Percentiles rank a stretch among this genome's conserved stretches.
phyloP scores from a whole-genome alignment of 2,329 filamentous ascomycete species.

The Dichotomopilus funicola region DNA sequence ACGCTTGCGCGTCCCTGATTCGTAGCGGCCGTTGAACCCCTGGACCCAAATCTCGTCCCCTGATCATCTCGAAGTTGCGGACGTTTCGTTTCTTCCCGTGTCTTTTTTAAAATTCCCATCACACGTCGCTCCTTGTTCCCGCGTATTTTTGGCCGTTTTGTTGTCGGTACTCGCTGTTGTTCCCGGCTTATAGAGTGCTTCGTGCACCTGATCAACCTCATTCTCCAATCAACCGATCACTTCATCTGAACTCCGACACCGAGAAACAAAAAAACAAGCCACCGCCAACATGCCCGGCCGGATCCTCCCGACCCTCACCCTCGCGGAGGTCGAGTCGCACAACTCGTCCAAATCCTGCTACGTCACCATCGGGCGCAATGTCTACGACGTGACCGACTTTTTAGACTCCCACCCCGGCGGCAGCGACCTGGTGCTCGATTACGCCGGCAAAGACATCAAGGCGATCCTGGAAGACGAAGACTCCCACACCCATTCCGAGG shows the following conservation, averaged over 20 bases:
- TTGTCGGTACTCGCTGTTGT: no score
- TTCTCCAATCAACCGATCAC: no score
- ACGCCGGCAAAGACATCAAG: slow-evolving; percentile 79
- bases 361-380: slow-evolving; percentile 81
- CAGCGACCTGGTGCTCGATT: slow-evolving; percentile 78
- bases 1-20: slow-evolving; percentile 14
- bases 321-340: slow-evolving; percentile 73
- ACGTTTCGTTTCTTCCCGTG: background rate
- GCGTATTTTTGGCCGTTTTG: no score
- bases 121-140: background rate
- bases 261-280: background rate
- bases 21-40: slow-evolving; percentile 10
- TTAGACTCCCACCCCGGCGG: slow-evolving; percentile 87
- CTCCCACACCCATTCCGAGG: slow-evolving; percentile 81
- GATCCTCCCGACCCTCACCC: slow-evolving; percentile 76
- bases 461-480: slow-evolving; percentile 74
- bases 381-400: slow-evolving; percentile 93
- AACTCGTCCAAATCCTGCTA: slow-evolving; percentile 80
- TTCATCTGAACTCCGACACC: no score
- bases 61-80: background rate
- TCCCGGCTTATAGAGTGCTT: background rate
- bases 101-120: background rate
- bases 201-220: background rate
- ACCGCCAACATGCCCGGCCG: slow-evolving; percentile 61
- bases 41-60: slow-evolving; percentile 8